These are phyloP conservation scores for Mycosphaerella sp. DNA, from an alignment of 2,329 filamentous ascomycete species.

Conservation along the genomic window DNA sequence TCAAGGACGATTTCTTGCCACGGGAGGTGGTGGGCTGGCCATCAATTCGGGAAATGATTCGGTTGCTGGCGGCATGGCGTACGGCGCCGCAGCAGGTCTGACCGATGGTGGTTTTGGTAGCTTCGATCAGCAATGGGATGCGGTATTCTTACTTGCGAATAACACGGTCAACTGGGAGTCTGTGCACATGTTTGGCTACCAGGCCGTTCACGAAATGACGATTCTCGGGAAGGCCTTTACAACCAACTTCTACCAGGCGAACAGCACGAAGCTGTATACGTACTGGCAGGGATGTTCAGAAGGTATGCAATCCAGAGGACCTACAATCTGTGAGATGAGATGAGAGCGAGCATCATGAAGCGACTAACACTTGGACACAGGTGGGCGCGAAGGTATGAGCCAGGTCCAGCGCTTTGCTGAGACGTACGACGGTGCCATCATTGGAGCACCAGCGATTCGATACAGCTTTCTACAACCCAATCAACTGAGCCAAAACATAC, in stretches of 20 bases:
- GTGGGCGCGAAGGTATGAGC: conserved; percentile 45
- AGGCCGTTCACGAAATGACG: conserved; percentile 49
- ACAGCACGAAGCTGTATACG: conserved; percentile 34
- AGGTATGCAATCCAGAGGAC: conserved; percentile 18
- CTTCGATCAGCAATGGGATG: conserved; percentile 36
- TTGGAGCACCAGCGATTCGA: conserved; percentile 45
- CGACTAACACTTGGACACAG: not conserved
- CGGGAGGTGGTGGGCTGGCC: conserved; percentile 42
- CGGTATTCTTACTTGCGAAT: conserved; percentile 34
- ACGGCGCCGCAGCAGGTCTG: conserved; percentile 45
- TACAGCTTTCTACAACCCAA: conserved; percentile 43
- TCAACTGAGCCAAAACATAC: conserved; percentile 37
- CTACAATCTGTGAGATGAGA: not conserved
- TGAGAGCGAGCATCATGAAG: not conserved
- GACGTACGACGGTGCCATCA: conserved; percentile 43
- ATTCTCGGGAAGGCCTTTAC: conserved; percentile 43
- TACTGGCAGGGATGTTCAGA: conserved; percentile 53
- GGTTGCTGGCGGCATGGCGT: conserved; percentile 34
- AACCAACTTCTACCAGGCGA: conserved; percentile 35
- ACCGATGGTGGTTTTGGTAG: conserved; percentile 48
- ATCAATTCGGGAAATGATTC: conserved; percentile 30
- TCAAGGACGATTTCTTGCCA: conserved; percentile 43
- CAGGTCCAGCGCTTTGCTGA: conserved; percentile 49
- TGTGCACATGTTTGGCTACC: conserved; percentile 47
- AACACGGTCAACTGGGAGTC: conserved; percentile 48